A percentile compares a stretch with the other conserved stretches of the same genome.
Evolutionary conservation across 768 basidiomycete species (phyloP).

Genomic region (Auricularia cornea): DNA sequence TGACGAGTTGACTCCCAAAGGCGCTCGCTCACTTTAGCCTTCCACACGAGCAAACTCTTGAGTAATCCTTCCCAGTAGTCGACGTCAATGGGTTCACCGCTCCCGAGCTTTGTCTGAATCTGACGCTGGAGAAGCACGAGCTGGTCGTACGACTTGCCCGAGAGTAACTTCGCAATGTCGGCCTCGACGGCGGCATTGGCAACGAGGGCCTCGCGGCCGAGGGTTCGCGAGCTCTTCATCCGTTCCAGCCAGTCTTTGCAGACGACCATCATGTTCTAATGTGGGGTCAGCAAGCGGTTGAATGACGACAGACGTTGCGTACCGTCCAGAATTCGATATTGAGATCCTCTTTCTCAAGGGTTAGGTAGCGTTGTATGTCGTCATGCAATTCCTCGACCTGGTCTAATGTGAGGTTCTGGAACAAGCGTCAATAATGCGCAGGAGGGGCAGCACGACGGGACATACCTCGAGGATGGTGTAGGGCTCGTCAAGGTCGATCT

Average conservation of each 20-base stretch:
- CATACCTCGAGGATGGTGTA: slow-evolving; percentile 94
- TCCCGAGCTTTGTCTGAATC: slow-evolving; percentile 79
- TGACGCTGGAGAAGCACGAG: slow-evolving; percentile 73
- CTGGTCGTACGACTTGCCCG: slow-evolving; percentile 81
- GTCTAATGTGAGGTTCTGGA: slow-evolving; percentile 70
- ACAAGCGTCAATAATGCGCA: slow-evolving; percentile 7
- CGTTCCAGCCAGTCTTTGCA: slow-evolving; percentile 84
- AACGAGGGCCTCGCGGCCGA: slow-evolving; percentile 42
- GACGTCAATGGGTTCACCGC: slow-evolving; percentile 90
- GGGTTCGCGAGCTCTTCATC: slow-evolving; percentile 51
- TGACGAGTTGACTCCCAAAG: slow-evolving; percentile 1
- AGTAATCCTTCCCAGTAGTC: slow-evolving; percentile 97
- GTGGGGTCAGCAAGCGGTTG: slow-evolving; percentile 4
- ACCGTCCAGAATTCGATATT: slow-evolving; percentile 99
- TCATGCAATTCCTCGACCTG: slow-evolving; percentile 92
- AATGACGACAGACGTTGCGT: slow-evolving; percentile 12
- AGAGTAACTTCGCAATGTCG: slow-evolving; percentile 72
- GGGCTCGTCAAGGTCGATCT: slow-evolving; percentile 97
- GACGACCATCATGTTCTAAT: slow-evolving; percentile 93
- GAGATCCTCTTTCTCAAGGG: slow-evolving; percentile 71
- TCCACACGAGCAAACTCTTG: slow-evolving; percentile 91
- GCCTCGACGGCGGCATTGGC: slow-evolving; percentile 74
- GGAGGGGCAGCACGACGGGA: slow-evolving; percentile 8
- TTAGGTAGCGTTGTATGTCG: slow-evolving; percentile 87
- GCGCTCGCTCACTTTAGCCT: slow-evolving; percentile 80